Percentiles rank a stretch among this genome's conserved stretches.
Evolutionary conservation across 225 moss, liverwort and hornwort species (phyloP).

Genomic region (Antitrichia curtipendula): DNA sequence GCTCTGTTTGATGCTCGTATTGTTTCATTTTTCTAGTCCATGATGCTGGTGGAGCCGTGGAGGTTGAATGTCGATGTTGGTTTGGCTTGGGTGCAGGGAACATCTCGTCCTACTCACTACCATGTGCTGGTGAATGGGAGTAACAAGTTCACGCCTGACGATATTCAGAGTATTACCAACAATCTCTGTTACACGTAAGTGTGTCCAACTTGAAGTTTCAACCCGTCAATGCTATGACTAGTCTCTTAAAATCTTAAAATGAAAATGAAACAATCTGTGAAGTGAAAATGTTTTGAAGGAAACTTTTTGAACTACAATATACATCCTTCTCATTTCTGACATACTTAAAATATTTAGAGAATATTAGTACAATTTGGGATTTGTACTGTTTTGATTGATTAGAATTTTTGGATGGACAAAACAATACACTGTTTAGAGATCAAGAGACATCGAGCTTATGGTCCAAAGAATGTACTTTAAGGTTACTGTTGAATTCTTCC

Average conservation of each 20-base stretch:
- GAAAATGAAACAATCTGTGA: background rate
- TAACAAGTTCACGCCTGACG: conserved; percentile 43
- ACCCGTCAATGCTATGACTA: background rate
- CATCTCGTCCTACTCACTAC: conserved; percentile 77
- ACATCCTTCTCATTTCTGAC: too few species aligned
- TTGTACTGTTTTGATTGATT: background rate
- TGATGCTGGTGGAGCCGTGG: background rate
- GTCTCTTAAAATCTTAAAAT: too few species aligned
- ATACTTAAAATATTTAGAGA: background rate
- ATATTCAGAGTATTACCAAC: conserved; percentile 69
- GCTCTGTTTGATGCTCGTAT: background rate
- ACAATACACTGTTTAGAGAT: too few species aligned
- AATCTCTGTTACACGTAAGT: conserved; percentile 65
- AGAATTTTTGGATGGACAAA: background rate
- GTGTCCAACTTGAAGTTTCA: background rate
- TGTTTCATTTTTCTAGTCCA: background rate
- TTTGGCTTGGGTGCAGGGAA: conserved; percentile 37
- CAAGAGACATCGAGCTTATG: background rate
- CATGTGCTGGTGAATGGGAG: conserved; percentile 71
- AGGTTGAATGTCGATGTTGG: background rate
- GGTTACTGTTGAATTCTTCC: background rate
- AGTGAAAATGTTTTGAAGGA: background rate
- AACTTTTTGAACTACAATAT: background rate
- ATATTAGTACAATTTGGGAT: background rate
- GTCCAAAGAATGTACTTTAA: background rate